A percentile compares a stretch with the other conserved stretches of the same genome.
Evolutionary conservation across 139 green algal genomes (phyloP).

Genomic region (Picochlorum sp.): DNA sequence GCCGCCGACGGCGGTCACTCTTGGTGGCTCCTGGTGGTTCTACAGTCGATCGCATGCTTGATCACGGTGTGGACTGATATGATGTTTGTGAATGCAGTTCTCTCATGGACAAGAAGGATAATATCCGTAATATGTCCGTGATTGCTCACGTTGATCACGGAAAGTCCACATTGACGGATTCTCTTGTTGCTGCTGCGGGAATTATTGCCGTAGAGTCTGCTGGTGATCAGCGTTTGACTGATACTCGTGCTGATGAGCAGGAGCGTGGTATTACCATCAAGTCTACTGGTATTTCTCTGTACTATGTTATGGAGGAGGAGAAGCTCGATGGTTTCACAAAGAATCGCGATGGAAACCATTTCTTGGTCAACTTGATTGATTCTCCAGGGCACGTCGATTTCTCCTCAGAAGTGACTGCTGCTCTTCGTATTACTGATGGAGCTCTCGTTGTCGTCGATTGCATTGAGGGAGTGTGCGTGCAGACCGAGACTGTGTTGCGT

Average conservation of each 20-base stretch:
- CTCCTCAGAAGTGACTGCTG: slow-evolving; percentile 97
- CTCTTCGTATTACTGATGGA: slow-evolving; percentile 98
- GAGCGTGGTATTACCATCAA: slow-evolving; percentile 99
- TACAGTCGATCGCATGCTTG: too few species aligned
- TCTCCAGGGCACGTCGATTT: slow-evolving; percentile 99
- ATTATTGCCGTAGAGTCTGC: slow-evolving; percentile 96
- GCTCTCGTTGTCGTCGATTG: slow-evolving; percentile 98
- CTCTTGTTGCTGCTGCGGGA: slow-evolving; percentile 94
- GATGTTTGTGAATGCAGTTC: slow-evolving; percentile 10
- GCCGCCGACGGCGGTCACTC: not conserved
- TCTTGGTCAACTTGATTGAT: slow-evolving; percentile 98
- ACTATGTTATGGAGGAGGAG: slow-evolving; percentile 87
- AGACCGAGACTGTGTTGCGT: slow-evolving; percentile 99
- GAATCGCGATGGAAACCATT: slow-evolving; percentile 79
- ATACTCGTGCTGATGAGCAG: slow-evolving; percentile 97
- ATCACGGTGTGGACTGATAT: not conserved
- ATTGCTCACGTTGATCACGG: slow-evolving; percentile 91
- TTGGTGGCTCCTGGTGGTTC: not conserved
- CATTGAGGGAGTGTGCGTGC: slow-evolving; percentile 99
- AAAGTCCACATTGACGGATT: slow-evolving; percentile 96
- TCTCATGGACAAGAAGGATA: slow-evolving; percentile 87
- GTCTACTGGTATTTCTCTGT: slow-evolving; percentile 98
- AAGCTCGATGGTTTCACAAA: slow-evolving; percentile 68
- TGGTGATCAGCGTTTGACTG: slow-evolving; percentile 83
- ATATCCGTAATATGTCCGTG: slow-evolving; percentile 85